Percentiles rank a stretch among this genome's conserved stretches.
phyloP scores from a whole-genome alignment of 1,284 basidiomycete genomes.

The Gymnopus androsaceus region DNA sequence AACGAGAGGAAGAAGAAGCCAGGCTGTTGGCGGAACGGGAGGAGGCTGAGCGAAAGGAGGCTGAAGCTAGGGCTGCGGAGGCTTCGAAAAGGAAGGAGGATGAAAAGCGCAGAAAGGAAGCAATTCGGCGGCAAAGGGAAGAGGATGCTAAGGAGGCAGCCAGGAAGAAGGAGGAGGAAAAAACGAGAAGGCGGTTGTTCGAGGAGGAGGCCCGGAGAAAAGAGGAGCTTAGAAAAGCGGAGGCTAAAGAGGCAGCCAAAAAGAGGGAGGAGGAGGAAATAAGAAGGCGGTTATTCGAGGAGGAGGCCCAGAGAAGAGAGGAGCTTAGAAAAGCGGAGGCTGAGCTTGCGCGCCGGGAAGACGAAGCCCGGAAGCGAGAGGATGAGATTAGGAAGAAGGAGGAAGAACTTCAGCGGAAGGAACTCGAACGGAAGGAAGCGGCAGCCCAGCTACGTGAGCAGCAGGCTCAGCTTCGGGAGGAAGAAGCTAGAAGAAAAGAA shows the following conservation, averaged over 20 bases:
- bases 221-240: conserved; percentile 18
- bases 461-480: conserved; percentile 15
- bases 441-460: conserved; percentile 5
- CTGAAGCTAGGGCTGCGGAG: background rate
- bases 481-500: conserved; percentile 23
- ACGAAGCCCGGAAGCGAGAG: conserved; percentile 3
- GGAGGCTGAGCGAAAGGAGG: background rate
- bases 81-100: background rate
- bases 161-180: background rate
- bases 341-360: background rate
- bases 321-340: background rate
- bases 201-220: conserved; percentile 29
- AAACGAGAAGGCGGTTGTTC: conserved; percentile 11
- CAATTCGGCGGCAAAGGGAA: conserved; percentile 12
- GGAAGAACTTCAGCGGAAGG: conserved; percentile 27
- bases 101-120: background rate
- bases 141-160: conserved; percentile 7
- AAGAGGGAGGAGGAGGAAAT: conserved; percentile 4
- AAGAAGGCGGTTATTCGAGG: conserved; percentile 11
- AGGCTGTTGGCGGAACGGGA: background rate
- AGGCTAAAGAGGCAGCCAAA: conserved; percentile 1
- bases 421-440: conserved; percentile 10
- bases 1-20: background rate
- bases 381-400: conserved; percentile 26
- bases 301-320: conserved; percentile 7